Evolutionary conservation across 345 rosid genomes (phyloP).

Genomic region (Heritiera fomes): DNA sequence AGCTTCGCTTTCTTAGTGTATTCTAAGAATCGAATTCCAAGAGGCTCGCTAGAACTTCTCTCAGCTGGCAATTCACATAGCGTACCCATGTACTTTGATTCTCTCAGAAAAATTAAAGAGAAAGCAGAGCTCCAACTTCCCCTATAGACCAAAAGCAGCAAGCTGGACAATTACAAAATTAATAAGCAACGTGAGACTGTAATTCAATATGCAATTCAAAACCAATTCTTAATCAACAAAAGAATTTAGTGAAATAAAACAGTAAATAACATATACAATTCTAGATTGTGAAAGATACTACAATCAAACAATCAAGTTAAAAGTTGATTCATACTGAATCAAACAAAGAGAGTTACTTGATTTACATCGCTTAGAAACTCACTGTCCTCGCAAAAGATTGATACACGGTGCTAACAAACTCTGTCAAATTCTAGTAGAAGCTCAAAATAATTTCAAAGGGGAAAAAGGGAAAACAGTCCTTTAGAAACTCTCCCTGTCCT

Average conservation of each 20-base stretch:
- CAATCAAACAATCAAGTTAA: background rate
- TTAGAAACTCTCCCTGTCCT: background rate
- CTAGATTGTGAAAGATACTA: background rate
- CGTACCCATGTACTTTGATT: constrained; percentile 52
- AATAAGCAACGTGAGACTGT: background rate
- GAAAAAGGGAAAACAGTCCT: background rate
- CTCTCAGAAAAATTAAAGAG: background rate
- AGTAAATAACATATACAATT: background rate
- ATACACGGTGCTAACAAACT: background rate
- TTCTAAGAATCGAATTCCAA: constrained; percentile 64
- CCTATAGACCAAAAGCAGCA: constrained; percentile 14
- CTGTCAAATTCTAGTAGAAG: background rate
- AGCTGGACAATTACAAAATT: constrained; percentile 19
- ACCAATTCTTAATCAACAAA: background rate
- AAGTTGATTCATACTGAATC: background rate
- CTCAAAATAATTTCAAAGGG: background rate
- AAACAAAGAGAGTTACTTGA: background rate
- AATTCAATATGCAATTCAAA: background rate
- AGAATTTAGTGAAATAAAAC: background rate
- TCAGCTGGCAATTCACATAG: constrained; percentile 29
- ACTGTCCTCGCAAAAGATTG: background rate
- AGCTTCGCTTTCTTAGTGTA: constrained; percentile 44
- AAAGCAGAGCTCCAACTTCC: constrained; percentile 19
- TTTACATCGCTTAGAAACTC: background rate
- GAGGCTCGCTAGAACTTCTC: constrained; percentile 45